Percentiles rank a stretch among this genome's conserved stretches.
Evolutionary conservation across 495 filamentous ascomycete genomes (phyloP).

Genomic region (Aspergillus bertholletiae): DNA sequence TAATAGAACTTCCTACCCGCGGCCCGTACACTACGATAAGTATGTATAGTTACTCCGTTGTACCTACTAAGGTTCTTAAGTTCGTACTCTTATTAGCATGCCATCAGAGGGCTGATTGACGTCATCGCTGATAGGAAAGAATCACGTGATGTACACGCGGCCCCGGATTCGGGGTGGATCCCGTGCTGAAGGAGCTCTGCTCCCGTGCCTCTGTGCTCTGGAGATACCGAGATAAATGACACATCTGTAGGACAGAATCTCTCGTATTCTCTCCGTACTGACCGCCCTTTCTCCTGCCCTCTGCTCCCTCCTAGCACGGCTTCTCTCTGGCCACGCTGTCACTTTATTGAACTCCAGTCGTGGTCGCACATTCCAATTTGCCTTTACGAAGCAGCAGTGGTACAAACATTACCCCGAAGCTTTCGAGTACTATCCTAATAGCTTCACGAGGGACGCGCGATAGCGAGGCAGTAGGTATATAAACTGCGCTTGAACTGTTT

Average conservation of each 20-base stretch:
- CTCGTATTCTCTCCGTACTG: not conserved
- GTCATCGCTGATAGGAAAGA: not conserved
- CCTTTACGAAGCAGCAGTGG: not conserved
- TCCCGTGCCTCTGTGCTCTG: not conserved
- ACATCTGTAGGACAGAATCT: slow-evolving; percentile 2
- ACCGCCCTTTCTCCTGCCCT: not conserved
- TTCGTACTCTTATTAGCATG: too few species aligned
- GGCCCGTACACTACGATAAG: too few species aligned
- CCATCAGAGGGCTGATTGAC: not conserved
- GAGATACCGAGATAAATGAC: not conserved
- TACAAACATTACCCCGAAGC: not conserved
- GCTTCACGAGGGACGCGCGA: not conserved
- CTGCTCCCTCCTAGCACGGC: not conserved
- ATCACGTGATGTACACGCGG: slow-evolving; percentile 20
- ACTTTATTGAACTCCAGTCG: not conserved
- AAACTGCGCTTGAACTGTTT: not conserved
- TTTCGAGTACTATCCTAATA: not conserved
- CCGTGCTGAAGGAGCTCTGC: slow-evolving; percentile 4
- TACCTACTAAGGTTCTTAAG: too few species aligned
- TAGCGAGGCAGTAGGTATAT: not conserved
- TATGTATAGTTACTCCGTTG: too few species aligned
- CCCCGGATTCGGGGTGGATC: slow-evolving; percentile 5
- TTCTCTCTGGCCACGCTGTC: slow-evolving; percentile 2
- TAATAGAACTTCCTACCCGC: too few species aligned
- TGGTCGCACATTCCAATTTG: not conserved